Evolutionary conservation across 2,329 filamentous ascomycete species (phyloP).

Genomic region (Cladophialophora bantiana): DNA sequence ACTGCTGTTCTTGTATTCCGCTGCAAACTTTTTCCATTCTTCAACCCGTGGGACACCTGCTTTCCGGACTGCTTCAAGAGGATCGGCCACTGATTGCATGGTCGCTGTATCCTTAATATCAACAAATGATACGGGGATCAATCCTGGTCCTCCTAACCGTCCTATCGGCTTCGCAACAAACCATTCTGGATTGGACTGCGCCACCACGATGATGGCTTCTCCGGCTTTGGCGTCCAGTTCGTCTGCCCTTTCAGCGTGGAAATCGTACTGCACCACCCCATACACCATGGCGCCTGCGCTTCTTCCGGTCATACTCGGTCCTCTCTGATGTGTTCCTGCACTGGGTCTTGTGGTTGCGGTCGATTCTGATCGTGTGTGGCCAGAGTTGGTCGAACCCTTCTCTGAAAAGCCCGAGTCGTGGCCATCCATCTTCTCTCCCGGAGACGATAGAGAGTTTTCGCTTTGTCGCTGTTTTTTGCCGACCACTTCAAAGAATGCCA

Average conservation of each 20-base stretch:
- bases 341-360: slow-evolving; percentile 45
- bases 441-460: slow-evolving; percentile 68
- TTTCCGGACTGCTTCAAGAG: slow-evolving; percentile 81
- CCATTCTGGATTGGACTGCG: slow-evolving; percentile 98
- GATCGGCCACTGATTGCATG: slow-evolving; percentile 79
- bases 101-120: slow-evolving; percentile 94
- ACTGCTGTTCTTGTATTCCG: slow-evolving; percentile 98
- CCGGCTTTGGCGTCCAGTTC: slow-evolving; percentile 94
- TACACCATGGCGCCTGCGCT: slow-evolving; percentile 85
- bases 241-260: slow-evolving; percentile 92
- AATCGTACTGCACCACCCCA: slow-evolving; percentile 96
- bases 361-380: slow-evolving; percentile 47
- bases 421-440: slow-evolving; percentile 63
- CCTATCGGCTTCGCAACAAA: slow-evolving; percentile 99
- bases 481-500: slow-evolving; percentile 89
- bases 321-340: slow-evolving; percentile 46
- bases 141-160: slow-evolving; percentile 87
- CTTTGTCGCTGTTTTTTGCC: slow-evolving; percentile 93
- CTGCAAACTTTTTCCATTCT: slow-evolving; percentile 99
- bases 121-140: slow-evolving; percentile 96
- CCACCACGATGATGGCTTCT: slow-evolving; percentile 97
- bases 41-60: slow-evolving; percentile 94
- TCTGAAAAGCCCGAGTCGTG: slow-evolving; percentile 94
- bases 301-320: slow-evolving; percentile 57
- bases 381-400: slow-evolving; percentile 40